Evolutionary conservation across 1,284 basidiomycete species (phyloP).

Genomic region (Xerocomus nothofagi): DNA sequence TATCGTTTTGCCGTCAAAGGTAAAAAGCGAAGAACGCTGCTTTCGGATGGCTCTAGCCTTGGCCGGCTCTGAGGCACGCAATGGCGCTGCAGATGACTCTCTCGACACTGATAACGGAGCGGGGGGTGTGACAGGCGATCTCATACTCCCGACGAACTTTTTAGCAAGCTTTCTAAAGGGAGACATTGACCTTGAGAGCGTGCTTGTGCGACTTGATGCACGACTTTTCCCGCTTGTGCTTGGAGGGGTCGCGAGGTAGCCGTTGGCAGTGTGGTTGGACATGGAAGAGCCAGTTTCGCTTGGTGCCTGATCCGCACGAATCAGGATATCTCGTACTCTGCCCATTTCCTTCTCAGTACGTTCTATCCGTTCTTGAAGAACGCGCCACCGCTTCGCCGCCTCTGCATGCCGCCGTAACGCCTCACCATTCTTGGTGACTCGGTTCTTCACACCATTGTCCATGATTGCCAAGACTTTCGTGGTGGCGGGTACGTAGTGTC

Average conservation of each 20-base stretch:
- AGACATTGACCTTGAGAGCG: slow-evolving; percentile 71
- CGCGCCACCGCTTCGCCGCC: slow-evolving; percentile 81
- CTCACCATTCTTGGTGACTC: slow-evolving; percentile 93
- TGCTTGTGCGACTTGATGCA: slow-evolving; percentile 49
- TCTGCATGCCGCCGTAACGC: slow-evolving; percentile 85
- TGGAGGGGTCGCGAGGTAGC: slow-evolving; percentile 64
- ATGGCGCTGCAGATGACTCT: slow-evolving; percentile 25
- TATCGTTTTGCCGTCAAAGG: slow-evolving; percentile 41
- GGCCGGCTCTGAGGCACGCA: slow-evolving; percentile 56
- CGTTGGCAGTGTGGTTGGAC: slow-evolving; percentile 55
- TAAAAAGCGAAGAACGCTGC: slow-evolving; percentile 62
- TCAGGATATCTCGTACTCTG: slow-evolving; percentile 59
- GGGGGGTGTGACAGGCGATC: slow-evolving; percentile 51
- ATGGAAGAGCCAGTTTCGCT: slow-evolving; percentile 70
- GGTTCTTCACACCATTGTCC: slow-evolving; percentile 87
- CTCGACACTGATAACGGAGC: slow-evolving; percentile 35
- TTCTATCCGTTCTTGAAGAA: slow-evolving; percentile 70
- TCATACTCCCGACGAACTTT: slow-evolving; percentile 53
- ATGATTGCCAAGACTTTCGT: slow-evolving; percentile 92
- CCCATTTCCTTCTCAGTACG: slow-evolving; percentile 85
- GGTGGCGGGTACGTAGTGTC: slow-evolving; percentile 90
- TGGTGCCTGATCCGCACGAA: slow-evolving; percentile 50
- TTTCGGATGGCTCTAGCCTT: slow-evolving; percentile 42
- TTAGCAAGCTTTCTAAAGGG: slow-evolving; percentile 74
- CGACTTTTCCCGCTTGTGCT: slow-evolving; percentile 47